Evolutionary conservation across 805 yeast species (phyloP).

Genomic region (Saccharomyces eubayanus): DNA sequence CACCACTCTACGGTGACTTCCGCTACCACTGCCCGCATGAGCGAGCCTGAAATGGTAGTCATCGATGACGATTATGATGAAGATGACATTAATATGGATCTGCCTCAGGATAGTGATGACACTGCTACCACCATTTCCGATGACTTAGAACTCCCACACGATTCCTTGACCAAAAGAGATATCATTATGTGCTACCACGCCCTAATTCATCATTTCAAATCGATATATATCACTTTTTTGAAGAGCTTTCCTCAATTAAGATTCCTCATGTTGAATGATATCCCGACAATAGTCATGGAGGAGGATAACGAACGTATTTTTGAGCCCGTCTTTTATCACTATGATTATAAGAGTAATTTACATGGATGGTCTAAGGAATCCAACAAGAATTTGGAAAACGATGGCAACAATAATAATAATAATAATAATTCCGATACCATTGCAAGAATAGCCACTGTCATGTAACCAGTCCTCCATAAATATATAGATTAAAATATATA

Average conservation of each 20-base stretch:
- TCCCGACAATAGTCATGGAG: conserved; percentile 29
- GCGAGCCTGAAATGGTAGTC: neutral
- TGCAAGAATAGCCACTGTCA: conserved; percentile 17
- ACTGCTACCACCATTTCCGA: neutral
- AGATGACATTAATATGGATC: conserved; percentile 1
- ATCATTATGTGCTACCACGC: conserved; percentile 32
- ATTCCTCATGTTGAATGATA: conserved; percentile 35
- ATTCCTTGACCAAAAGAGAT: conserved; percentile 27
- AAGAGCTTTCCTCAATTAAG: conserved; percentile 29
- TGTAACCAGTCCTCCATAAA: neutral
- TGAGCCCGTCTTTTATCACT: conserved; percentile 32
- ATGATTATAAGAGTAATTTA: conserved; percentile 28
- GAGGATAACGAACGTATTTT: conserved; percentile 25
- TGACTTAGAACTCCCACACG: conserved; percentile 20
- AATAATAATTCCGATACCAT: conserved; percentile 12
- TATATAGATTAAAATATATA: neutral
- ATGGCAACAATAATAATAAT: conserved; percentile 6
- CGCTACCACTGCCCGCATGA: neutral
- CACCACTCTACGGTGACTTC: neutral
- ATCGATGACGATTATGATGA: conserved; percentile 4
- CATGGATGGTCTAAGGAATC: conserved; percentile 22
- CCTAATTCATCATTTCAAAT: conserved; percentile 32
- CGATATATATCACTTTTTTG: conserved; percentile 31
- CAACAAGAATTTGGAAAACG: conserved; percentile 6
- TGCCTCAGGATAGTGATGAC: conserved; percentile 4